Base-by-base conservation (phyloP, 306 rosid species). In the Lablab purpureus region DNA sequence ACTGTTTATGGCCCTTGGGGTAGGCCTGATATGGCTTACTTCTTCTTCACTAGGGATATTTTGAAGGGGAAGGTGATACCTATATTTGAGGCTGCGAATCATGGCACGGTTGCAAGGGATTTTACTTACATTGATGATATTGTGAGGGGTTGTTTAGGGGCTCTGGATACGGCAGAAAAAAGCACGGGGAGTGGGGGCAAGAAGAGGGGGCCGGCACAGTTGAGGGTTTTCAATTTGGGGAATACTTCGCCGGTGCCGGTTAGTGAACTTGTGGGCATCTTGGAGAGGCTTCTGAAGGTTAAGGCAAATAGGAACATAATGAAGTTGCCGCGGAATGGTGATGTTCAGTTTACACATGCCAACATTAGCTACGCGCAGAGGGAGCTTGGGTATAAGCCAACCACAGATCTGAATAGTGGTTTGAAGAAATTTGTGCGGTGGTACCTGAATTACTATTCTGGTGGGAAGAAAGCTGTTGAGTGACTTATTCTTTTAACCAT, bases 1-100 rank as follows among this genome's bases (percentile, higher is more conserved):
- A 95, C 99, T 13, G 99, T 95, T 80, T 95, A 95, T 85, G 99
- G 99, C 4, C 99, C 99, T 3, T 95, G 99, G 99, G 99, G 99
- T 41, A 88, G 97, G 81, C 98, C 98, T 14, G 98, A 94, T 36
- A 94, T 94, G 98, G 98, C 98, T 3, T 94, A 94, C 71, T 95
- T 95, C 86, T 95, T 95, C 60, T 95, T 95, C 80, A 91, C 99
- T 0, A 91, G 81, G 76, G 97, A 92, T 84, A 92, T 95, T 55
- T 83, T 95, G 92, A 91, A 88, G 54, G 99, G 97, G 74, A 95
- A 95, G 84, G 7, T 84, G 1, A 95, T 95, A 27, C 34, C 95
- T 0, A 92, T 95, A 14, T 95, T 95, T 46, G 97, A 95, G 84
- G 99, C 86, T 0, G 80, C 95, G 0, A 91, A 95, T 85, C 99